These are phyloP conservation scores for Citrullus amarus DNA, from an alignment of 306 rosid species.

Conservation along the genomic window DNA sequence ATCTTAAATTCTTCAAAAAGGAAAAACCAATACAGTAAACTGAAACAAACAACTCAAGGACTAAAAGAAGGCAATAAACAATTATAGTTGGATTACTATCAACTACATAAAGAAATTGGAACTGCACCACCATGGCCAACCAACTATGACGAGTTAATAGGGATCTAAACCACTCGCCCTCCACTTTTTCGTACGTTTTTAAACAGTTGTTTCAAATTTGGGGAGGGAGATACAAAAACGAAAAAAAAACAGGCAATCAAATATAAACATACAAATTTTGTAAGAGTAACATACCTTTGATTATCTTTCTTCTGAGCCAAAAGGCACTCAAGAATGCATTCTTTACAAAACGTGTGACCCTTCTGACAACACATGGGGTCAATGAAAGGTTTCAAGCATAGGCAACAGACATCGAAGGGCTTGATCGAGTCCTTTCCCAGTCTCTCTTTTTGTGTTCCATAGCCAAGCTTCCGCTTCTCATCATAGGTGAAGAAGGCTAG, in stretches of 20 bases:
- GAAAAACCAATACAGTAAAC: neutral
- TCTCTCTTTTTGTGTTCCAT: constrained; percentile 94
- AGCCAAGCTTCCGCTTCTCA: constrained; percentile 85
- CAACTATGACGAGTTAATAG: neutral
- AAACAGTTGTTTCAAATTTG: neutral
- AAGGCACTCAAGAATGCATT: constrained; percentile 79
- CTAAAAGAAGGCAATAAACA: neutral
- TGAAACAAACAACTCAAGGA: neutral
- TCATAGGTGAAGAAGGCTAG: constrained; percentile 98
- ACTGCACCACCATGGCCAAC: neutral
- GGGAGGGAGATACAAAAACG: neutral
- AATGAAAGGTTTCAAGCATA: constrained; percentile 85
- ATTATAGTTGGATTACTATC: neutral
- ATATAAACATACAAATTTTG: neutral
- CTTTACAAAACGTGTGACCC: constrained; percentile 88
- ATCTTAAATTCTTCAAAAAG: neutral
- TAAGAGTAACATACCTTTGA: constrained; percentile 40
- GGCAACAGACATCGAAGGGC: constrained; percentile 90
- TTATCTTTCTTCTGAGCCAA: constrained; percentile 89
- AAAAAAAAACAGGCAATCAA: neutral
- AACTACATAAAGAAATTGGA: neutral
- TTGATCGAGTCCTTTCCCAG: constrained; percentile 84
- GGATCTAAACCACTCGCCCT: neutral
- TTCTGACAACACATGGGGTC: constrained; percentile 78
- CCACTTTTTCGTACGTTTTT: neutral